These are phyloP conservation scores for Parafenestella ontariensis DNA, from an alignment of 2,329 filamentous ascomycete genomes.

Conservation along the genomic window DNA sequence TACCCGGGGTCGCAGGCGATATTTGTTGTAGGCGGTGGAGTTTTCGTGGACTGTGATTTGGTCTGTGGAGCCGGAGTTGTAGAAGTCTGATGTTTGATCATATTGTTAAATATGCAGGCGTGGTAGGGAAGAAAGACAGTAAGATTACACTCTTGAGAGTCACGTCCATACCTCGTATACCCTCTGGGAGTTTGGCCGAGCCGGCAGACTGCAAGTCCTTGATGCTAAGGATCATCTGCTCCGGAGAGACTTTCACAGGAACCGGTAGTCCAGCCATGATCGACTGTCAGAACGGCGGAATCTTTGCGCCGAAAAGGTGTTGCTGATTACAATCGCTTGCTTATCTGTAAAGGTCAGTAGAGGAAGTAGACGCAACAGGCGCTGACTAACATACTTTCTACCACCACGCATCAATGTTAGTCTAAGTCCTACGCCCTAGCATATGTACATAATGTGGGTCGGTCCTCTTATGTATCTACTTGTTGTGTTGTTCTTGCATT, in stretches of 20 bases:
- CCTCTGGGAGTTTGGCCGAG: constrained; percentile 20
- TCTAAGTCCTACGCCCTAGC: too few species aligned
- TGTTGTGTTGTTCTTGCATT: too few species aligned
- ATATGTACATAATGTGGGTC: too few species aligned
- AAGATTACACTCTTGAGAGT: background rate
- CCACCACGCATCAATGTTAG: too few species aligned
- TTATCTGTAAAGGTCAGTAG: background rate
- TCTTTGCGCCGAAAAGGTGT: background rate
- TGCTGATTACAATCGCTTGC: background rate
- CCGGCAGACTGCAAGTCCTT: constrained; percentile 44
- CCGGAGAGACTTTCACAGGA: background rate
- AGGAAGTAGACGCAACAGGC: too few species aligned
- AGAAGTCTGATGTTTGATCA: constrained; percentile 55
- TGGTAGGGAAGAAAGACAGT: background rate
- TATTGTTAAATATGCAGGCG: background rate
- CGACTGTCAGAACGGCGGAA: too few species aligned
- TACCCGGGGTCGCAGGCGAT: constrained; percentile 41
- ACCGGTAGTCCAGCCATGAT: background rate
- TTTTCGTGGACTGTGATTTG: constrained; percentile 54
- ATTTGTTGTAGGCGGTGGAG: constrained; percentile 41
- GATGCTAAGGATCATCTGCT: constrained; percentile 38
- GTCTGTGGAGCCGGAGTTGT: constrained; percentile 65
- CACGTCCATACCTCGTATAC: constrained; percentile 9
- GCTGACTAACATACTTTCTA: too few species aligned
- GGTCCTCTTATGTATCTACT: too few species aligned